Conservation (phyloP, 2,329 filamentous ascomycete genomes). For the Raffaelea albimanens region DNA sequence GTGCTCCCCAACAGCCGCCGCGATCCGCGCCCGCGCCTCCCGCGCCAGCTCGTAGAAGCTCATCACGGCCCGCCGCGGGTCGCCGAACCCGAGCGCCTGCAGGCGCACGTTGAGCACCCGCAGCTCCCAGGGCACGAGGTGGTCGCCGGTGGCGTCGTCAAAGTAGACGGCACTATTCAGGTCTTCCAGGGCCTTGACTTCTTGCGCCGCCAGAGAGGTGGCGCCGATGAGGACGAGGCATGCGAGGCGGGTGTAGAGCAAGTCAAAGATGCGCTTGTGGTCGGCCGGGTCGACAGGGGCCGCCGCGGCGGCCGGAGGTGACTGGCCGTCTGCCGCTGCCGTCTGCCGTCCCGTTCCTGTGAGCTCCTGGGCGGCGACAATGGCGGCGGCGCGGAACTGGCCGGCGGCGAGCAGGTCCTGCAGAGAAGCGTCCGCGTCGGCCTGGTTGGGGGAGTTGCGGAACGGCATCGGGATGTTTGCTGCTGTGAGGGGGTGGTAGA, state of each 20-base stretch:
- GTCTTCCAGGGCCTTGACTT: conserved; percentile 55
- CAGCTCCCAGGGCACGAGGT: conserved; percentile 80
- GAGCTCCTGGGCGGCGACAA: conserved; percentile 53
- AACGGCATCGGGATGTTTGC: conserved; percentile 56
- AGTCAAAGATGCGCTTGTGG: conserved; percentile 57
- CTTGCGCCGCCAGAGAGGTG: conserved; percentile 57
- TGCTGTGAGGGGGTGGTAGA: conserved; percentile 71
- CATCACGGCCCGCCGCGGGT: conserved; percentile 76
- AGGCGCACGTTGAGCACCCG: conserved; percentile 74
- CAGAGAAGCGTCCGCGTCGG: conserved; percentile 54
- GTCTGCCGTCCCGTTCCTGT: conserved; percentile 29
- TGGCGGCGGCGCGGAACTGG: conserved; percentile 73
- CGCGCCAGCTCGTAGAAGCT: conserved; percentile 81
- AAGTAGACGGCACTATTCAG: conserved; percentile 48
- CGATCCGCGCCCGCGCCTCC: conserved; percentile 59
- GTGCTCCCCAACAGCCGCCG: conserved; percentile 31
- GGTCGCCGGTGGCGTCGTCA: conserved; percentile 35
- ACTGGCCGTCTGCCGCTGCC: conserved; percentile 18
- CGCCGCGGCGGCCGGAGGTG: not conserved
- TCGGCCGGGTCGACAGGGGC: conserved; percentile 39
- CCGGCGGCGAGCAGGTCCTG: conserved; percentile 58
- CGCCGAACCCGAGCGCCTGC: conserved; percentile 77
- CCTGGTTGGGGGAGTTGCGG: conserved; percentile 56
- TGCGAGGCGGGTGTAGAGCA: conserved; percentile 73
- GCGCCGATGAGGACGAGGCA: conserved; percentile 74